Conservation (phyloP, 306 rosid genomes). For the Fagus sylvatica region DNA sequence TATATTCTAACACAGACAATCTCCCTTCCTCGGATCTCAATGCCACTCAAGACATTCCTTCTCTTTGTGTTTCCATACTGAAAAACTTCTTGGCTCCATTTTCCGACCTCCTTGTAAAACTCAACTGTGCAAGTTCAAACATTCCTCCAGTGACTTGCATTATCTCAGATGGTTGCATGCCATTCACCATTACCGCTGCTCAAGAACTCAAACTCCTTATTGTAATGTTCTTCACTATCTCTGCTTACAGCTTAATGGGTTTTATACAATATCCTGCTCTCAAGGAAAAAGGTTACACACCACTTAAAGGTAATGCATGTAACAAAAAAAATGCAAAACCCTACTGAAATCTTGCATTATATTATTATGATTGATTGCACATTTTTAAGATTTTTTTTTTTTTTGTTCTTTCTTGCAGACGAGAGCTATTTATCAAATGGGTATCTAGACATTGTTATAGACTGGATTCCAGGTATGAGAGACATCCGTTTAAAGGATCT, state of each 20-base stretch:
- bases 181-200: not conserved
- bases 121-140: not conserved
- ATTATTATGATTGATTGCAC: not conserved
- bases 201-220: not conserved
- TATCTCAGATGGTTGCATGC: not conserved
- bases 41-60: not conserved
- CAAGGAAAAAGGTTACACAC: not conserved
- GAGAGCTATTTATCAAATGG: conserved; percentile 13
- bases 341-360: no score
- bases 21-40: not conserved
- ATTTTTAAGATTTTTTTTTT: no score
- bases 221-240: not conserved
- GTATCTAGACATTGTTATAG: not conserved
- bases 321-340: not conserved
- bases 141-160: not conserved
- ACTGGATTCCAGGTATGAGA: conserved; percentile 16
- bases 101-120: not conserved
- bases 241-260: not conserved
- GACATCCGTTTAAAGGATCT: not conserved
- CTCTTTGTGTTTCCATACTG: not conserved
- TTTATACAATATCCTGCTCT: not conserved
- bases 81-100: not conserved
- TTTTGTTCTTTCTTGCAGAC: not conserved
- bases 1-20: not conserved
- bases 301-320: not conserved